Evolutionary conservation across 2,329 filamentous ascomycete genomes (phyloP), one percentile per base, ranked within the genome.

Genomic region (Aspergillus sp.): DNA sequence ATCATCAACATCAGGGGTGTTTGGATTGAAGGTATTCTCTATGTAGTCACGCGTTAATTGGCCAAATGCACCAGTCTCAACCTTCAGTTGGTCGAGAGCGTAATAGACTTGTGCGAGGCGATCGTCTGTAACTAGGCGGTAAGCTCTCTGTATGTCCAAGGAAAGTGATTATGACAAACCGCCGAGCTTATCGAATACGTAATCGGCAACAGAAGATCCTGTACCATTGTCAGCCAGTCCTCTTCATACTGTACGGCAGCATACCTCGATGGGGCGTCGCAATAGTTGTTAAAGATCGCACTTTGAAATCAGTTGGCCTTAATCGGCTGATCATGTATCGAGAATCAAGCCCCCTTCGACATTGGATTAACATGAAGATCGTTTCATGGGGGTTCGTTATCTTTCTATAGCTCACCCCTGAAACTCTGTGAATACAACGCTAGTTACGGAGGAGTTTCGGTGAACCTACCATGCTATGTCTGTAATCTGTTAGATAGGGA

Each of bases 211-310:
- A 5, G 82, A 76, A 22, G 81, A 84, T 3, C 82, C 82, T 69
- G 44, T 19, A 35, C 5, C 14, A 7, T 47, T 20, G 5, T 65
- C 42, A 65, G 60, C 38, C 24, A 17, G 4, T 26, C 10, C 24
- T 30, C 3, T 4, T 30, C 24, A 4, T 9, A 8, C 5, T 11
- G 13, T 2, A 33, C 2, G 3, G 7, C 9, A 14, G 54, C 64
- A 33, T 43, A 80, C 80, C 73, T 68, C 78, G 70, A 69, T 86
- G 83, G 1, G 83, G 83, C 13, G 80, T 82, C 2, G 83, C 82
- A 52, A 86, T 79, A 0, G 83, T 86, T 0, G 83, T 86, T 58
- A 86, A 66, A 0, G 82, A 85, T 35, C 91, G 78, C 53, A 96
- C 88, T 65, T 89, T 90, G 58, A 96, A 89, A 47, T 85, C 82